Conservation (phyloP, 139 green algal genomes). For the Axilococcus clingmanii region DNA sequence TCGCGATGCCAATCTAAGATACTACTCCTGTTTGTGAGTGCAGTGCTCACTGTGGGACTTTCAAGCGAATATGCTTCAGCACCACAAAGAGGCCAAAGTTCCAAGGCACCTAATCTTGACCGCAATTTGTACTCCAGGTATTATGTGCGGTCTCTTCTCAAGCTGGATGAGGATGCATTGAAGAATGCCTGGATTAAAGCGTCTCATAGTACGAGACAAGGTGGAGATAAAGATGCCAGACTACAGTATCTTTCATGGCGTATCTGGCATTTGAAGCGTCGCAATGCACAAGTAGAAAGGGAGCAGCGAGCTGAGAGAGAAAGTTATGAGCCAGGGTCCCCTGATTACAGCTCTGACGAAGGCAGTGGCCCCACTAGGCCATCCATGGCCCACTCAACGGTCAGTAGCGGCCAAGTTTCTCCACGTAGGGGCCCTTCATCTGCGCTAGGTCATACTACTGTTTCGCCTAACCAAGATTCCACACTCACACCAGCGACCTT, state of each 20-base stretch:
- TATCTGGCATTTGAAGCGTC: conserved; percentile 76
- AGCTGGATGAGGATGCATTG: conserved; percentile 58
- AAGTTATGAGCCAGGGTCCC: not conserved
- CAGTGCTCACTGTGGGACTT: conserved; percentile 43
- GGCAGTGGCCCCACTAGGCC: not conserved
- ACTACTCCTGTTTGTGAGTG: not conserved
- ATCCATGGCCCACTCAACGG: not conserved
- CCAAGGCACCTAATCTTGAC: conserved; percentile 22
- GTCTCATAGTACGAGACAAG: conserved; percentile 24
- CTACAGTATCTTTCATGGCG: conserved; percentile 78
- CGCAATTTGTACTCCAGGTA: conserved; percentile 42
- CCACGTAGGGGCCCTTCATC: no score
- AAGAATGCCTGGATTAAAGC: conserved; percentile 60
- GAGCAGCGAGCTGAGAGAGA: conserved; percentile 1
- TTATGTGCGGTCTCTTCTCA: conserved; percentile 71
- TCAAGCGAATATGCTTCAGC: conserved; percentile 33
- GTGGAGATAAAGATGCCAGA: conserved; percentile 53
- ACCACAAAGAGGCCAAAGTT: conserved; percentile 8
- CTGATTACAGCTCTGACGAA: not conserved
- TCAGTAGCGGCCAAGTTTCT: not conserved
- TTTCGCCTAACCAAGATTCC: not conserved
- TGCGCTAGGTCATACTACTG: no score
- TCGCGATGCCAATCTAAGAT: not conserved
- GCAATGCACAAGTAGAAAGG: conserved; percentile 16
- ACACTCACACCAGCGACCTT: not conserved